phyloP scores from a whole-genome alignment of 176 grass and related monocot genomes.

The Oryza longistaminata region DNA sequence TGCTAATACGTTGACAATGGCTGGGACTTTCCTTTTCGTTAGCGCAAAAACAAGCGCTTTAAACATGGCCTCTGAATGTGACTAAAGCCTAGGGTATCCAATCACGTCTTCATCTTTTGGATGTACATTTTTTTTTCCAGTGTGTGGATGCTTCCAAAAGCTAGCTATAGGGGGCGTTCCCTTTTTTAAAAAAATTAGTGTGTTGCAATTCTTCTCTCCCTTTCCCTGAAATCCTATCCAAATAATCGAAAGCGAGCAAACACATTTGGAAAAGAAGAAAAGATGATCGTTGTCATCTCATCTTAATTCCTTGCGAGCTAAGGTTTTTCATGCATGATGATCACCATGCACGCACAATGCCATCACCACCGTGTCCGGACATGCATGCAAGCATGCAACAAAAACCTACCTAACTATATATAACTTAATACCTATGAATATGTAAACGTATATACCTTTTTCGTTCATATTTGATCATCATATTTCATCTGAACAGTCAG shows the following conservation, averaged over 20 bases:
- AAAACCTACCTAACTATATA: background rate
- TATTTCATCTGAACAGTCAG: too few species aligned
- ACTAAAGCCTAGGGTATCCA: slow-evolving; percentile 47
- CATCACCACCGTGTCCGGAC: background rate
- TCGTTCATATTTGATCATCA: too few species aligned
- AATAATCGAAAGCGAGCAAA: slow-evolving; percentile 23
- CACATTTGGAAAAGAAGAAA: slow-evolving; percentile 37
- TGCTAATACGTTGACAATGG: slow-evolving; percentile 49
- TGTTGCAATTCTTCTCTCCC: slow-evolving; percentile 11
- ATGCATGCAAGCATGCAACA: background rate
- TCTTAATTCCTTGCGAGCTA: slow-evolving; percentile 57
- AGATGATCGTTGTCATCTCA: slow-evolving; percentile 30
- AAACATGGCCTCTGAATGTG: slow-evolving; percentile 44
- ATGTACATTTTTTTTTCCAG: slow-evolving; percentile 17
- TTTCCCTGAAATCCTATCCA: slow-evolving; percentile 37
- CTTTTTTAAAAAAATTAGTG: background rate
- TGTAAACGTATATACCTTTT: too few species aligned
- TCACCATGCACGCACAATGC: background rate
- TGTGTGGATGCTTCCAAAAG: slow-evolving; percentile 49
- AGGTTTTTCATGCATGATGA: slow-evolving; percentile 40
- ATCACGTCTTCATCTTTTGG: slow-evolving; percentile 31
- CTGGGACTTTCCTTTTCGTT: background rate
- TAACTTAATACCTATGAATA: background rate
- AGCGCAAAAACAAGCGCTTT: slow-evolving; percentile 35
- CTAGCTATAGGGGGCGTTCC: background rate